Evolutionary conservation across 1,139 yeast genomes (phyloP).

Genomic region (Chernovozyma aurita): DNA sequence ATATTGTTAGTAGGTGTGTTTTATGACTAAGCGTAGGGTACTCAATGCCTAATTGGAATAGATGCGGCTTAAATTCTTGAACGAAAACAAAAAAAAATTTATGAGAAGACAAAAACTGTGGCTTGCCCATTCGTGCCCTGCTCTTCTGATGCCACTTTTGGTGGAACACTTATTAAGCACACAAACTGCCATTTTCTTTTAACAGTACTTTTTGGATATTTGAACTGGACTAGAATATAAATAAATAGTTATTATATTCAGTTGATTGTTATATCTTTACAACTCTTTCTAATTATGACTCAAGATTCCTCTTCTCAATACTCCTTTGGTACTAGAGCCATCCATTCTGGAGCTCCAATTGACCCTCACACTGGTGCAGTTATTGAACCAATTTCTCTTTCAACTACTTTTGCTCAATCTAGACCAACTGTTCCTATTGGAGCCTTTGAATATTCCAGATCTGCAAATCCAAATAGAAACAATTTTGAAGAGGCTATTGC

Average conservation of each 20-base stretch:
- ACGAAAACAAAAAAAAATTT: too few relatives aligned
- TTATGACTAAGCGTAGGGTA: too few relatives aligned
- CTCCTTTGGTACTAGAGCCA: conserved; percentile 75
- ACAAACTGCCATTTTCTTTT: too few relatives aligned
- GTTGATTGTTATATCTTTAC: too few relatives aligned
- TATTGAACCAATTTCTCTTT: conserved; percentile 76
- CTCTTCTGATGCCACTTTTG: background rate
- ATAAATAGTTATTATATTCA: too few relatives aligned
- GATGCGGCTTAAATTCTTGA: too few relatives aligned
- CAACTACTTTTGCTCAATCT: conserved; percentile 82
- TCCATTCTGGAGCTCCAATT: conserved; percentile 76
- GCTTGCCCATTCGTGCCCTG: background rate
- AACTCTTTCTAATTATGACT: conserved; percentile 21
- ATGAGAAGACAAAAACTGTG: conserved; percentile 14
- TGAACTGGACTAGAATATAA: too few relatives aligned
- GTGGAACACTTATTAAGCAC: too few relatives aligned
- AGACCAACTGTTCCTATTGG: conserved; percentile 78
- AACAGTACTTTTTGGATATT: too few relatives aligned
- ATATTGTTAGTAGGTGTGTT: too few relatives aligned
- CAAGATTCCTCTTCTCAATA: conserved; percentile 19
- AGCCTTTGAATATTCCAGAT: conserved; percentile 78
- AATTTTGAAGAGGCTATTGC: conserved; percentile 80
- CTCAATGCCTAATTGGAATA: too few relatives aligned
- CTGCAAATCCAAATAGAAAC: conserved; percentile 86
- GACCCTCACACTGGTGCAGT: conserved; percentile 84